Evolutionary conservation across 176 grass and related monocot genomes (phyloP), one percentile per base, ranked within the genome.

Genomic region (Canna indica): DNA sequence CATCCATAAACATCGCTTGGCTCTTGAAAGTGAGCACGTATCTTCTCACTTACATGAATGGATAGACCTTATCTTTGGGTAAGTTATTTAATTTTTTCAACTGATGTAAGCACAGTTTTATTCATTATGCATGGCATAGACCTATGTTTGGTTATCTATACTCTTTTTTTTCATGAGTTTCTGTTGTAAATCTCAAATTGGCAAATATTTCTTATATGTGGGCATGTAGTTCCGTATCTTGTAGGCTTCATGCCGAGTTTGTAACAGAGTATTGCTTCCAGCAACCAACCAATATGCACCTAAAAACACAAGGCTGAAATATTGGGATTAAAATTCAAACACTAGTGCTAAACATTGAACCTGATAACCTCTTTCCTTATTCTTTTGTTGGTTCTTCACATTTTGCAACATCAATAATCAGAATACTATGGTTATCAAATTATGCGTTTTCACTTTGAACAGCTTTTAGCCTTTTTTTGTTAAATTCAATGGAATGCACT

Each of bases 61-160:
- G 94, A 90, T 97, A 17, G 94, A 97, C 77, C 82, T 97, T 59
- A 97, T 97, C 79, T 97, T 97, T 76, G 94, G 94, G 88, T 97
- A 97, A 65, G 69, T 39, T 12, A 39, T 67, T n/a, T 65, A 47
- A 45, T 17, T 47, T 27, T n/a, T 8, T 20, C 6, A 30, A 31
- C 16, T 18, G 42, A 48, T 47, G 31, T 26, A 33, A 6, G n/a
- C 53, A 28, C 13, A 12, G 17, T 26, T 39, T 28, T 59, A 14
- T 73, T 24, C 22, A n/a, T 53, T 68, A 28, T 24, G 8, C 17
- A 36, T 35, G 11, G 5, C n/a, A 18, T n/a, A n/a, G n/a, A n/a
- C n/a, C 52, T 22, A n/a, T 22, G 3, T 18, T 22, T 57, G 52
- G 52, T 57, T 57, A 3, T 20, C 47, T 50, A 20, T 50, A 15